phyloP scores from a whole-genome alignment of 306 rosid species.

The Delonix regia region DNA sequence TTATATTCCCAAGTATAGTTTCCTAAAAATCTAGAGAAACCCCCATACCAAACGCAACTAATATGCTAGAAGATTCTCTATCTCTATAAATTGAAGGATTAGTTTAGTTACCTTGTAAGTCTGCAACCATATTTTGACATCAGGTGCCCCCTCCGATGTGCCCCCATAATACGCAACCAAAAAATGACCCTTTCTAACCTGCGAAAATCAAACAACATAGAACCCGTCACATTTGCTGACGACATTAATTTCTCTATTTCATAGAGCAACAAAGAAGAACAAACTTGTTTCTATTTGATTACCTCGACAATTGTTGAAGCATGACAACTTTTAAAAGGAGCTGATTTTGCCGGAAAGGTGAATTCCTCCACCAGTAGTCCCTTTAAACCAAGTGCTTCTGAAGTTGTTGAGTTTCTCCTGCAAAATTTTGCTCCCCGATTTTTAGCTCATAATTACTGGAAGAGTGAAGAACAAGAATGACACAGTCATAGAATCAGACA shows the following conservation, averaged over 20 bases:
- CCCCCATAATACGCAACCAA: slow-evolving; percentile 88
- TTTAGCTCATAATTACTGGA: slow-evolving; percentile 17
- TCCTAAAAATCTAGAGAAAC: no score
- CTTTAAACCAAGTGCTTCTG: slow-evolving; percentile 34
- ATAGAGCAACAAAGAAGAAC: neutral
- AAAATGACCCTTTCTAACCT: slow-evolving; percentile 76
- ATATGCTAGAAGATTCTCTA: neutral
- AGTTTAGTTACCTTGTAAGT: slow-evolving; percentile 57
- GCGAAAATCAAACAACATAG: slow-evolving; percentile 28
- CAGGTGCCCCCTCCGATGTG: slow-evolving; percentile 76
- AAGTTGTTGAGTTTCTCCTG: slow-evolving; percentile 50
- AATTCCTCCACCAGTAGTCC: slow-evolving; percentile 65
- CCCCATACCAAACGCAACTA: no score
- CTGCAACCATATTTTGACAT: slow-evolving; percentile 96
- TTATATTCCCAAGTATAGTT: no score
- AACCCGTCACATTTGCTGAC: neutral
- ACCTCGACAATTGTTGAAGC: slow-evolving; percentile 99
- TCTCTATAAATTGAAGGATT: neutral
- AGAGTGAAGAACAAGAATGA: slow-evolving; percentile 1
- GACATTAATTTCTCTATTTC: neutral
- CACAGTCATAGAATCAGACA: neutral
- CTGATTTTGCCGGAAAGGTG: slow-evolving; percentile 76
- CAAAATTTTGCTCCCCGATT: slow-evolving; percentile 29
- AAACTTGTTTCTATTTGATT: neutral
- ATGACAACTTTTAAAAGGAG: slow-evolving; percentile 80